A percentile compares a stretch with the other conserved stretches of the same genome.
Evolutionary conservation across 225 moss, liverwort and hornwort genomes (phyloP).

Genomic region (Pseudisothecium myosuroides): DNA sequence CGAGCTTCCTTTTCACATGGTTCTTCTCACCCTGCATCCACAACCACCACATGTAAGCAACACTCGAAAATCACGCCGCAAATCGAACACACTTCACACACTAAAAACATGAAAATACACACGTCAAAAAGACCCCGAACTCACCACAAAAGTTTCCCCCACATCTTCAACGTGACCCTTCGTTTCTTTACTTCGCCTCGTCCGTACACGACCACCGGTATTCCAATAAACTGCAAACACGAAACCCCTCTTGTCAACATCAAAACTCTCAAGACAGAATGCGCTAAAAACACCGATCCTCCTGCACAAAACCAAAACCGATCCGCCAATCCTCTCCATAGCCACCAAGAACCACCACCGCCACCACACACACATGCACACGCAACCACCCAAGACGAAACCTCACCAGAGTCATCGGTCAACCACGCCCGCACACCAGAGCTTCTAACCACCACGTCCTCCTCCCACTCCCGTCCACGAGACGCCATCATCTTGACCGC

Average conservation of each 20-base stretch:
- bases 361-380: background rate
- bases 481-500: background rate
- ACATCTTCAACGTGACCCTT: background rate
- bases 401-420: background rate
- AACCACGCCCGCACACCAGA: background rate
- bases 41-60: background rate
- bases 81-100: background rate
- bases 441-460: background rate
- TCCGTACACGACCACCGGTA: background rate
- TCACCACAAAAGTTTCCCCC: background rate
- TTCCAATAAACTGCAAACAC: slow-evolving; percentile 18
- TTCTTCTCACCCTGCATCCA: slow-evolving; percentile 5
- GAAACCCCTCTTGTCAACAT: background rate
- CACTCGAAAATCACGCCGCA: background rate
- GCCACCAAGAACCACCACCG: background rate
- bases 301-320: background rate
- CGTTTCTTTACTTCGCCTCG: background rate
- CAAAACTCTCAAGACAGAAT: background rate
- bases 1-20: background rate
- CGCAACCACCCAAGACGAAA: background rate
- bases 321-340: background rate
- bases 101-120: background rate
- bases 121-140: background rate
- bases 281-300: background rate
- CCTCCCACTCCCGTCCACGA: background rate